A percentile compares a stretch with the other conserved stretches of the same genome.
Evolutionary conservation across 164 flowering plant species (phyloP).

Genomic region (Chloranthus sessilifolius): DNA sequence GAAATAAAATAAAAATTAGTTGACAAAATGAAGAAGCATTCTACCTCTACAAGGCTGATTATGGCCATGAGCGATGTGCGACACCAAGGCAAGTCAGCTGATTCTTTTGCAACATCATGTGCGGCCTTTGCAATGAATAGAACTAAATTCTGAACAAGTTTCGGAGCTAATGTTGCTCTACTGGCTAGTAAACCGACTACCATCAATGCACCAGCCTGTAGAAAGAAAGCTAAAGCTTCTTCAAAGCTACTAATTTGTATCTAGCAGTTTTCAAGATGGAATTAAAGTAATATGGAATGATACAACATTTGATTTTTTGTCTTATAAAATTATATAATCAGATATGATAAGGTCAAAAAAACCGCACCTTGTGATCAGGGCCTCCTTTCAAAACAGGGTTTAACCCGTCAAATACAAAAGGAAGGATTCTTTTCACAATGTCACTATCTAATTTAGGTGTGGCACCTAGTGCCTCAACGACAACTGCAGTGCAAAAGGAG

Average conservation of each 20-base stretch:
- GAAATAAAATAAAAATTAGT: background rate
- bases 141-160: conserved; percentile 48
- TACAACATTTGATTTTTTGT: background rate
- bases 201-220: conserved; percentile 92
- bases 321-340: no score
- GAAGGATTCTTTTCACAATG: conserved; percentile 52
- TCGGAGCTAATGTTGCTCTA: conserved; percentile 48
- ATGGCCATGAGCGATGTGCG: conserved; percentile 63
- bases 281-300: no score
- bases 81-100: conserved; percentile 54
- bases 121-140: conserved; percentile 53
- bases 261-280: no score
- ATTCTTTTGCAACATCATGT: conserved; percentile 46
- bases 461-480: conserved; percentile 66
- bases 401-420: conserved; percentile 61
- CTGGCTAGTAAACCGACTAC: conserved; percentile 60
- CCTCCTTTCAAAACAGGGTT: conserved; percentile 35
- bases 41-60: conserved; percentile 79
- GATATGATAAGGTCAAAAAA: background rate
- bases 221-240: conserved; percentile 2
- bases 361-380: conserved; percentile 60
- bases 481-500: conserved; percentile 72
- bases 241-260: conserved; percentile 1
- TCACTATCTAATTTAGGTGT: conserved; percentile 41
- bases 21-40: background rate